Evolutionary conservation across 345 rosid species (phyloP), one percentile per base, ranked within the genome.

Genomic region (Euphorbia lathyris): DNA sequence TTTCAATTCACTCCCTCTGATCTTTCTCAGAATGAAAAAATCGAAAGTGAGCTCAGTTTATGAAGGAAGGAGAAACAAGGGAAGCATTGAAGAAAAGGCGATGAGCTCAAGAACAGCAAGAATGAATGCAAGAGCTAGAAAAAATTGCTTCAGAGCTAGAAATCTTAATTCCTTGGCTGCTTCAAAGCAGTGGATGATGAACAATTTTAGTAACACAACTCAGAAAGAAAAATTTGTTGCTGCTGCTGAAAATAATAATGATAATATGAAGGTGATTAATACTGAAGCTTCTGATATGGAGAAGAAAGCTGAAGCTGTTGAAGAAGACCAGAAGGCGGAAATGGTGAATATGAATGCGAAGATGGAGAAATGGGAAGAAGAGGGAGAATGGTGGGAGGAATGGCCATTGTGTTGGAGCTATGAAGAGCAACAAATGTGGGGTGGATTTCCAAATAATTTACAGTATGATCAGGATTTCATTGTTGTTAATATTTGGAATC

Each of bases 31-130:
- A 11, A 79, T 79, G 82, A 68, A 64, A 23, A 75, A 50, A 22
- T 71, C 74, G 22, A 68, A 68, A 50, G 74, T 72, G 58, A 79
- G 67, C 71, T 7, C 65, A 4, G 53, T 64, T 19, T 72, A 65
- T 25, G 72, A 73, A 23, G 75, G 64, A 19, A 65, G 53, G 68
- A 59, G 65, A 8, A 34, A 32, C 1, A 67, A 71, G 51, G 63
- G 57, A 42, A 53, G 51, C 38, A 42, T 4, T 29, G 66, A 26
- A 67, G 63, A 7, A n/a, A 67, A 22, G 9, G 68, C 50, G 2
- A 68, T 34, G 20, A 26, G 26, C 20, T 58, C 77, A 22, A 75
- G 45, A 53, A 59, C 13, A 48, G 68, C 78, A 0, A 69, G 59
- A 52, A 52, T 58, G 32, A n/a, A 38, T 3, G 81, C 77, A 5